phyloP scores from a whole-genome alignment of 495 filamentous ascomycete genomes.

The Oidiodendron maius region DNA sequence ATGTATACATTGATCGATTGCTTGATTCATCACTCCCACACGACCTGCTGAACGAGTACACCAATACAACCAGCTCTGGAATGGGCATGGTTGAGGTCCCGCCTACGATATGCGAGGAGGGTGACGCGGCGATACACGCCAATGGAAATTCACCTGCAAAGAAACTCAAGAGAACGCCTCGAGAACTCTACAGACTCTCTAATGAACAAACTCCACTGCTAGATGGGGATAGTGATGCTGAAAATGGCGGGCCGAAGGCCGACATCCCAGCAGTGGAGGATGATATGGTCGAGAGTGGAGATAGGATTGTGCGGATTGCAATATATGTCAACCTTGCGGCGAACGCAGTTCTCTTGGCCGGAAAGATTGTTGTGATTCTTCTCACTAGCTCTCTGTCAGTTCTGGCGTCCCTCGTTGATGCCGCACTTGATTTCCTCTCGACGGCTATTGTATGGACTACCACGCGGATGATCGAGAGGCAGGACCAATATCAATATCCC shows the following conservation, averaged over 20 bases:
- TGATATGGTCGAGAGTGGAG: conserved; percentile 55
- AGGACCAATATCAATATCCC: conserved; percentile 78
- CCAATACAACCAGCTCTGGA: conserved; percentile 37
- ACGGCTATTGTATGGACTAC: conserved; percentile 86
- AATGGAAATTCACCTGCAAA: conserved; percentile 17
- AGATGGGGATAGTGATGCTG: conserved; percentile 22
- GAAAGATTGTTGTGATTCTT: conserved; percentile 74
- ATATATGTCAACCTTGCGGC: conserved; percentile 86
- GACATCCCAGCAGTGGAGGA: conserved; percentile 50
- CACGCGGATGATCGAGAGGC: conserved; percentile 64
- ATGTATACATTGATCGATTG: conserved; percentile 86
- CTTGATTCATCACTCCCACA: conserved; percentile 85
- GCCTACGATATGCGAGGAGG: conserved; percentile 48
- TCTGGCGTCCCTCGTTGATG: conserved; percentile 83
- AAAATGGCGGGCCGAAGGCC: conserved; percentile 28
- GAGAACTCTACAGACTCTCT: conserved; percentile 71
- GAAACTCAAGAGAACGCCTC: conserved; percentile 71
- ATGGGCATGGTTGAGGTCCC: conserved; percentile 41
- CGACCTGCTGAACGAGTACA: conserved; percentile 82
- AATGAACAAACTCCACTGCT: conserved; percentile 61
- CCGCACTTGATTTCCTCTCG: conserved; percentile 77
- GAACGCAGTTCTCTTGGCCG: conserved; percentile 68
- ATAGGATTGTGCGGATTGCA: conserved; percentile 65
- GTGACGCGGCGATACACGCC: neutral
- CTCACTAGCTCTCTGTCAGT: conserved; percentile 83